Conservation (phyloP, 176 grass and related monocot genomes). For the Ananas comosus region DNA sequence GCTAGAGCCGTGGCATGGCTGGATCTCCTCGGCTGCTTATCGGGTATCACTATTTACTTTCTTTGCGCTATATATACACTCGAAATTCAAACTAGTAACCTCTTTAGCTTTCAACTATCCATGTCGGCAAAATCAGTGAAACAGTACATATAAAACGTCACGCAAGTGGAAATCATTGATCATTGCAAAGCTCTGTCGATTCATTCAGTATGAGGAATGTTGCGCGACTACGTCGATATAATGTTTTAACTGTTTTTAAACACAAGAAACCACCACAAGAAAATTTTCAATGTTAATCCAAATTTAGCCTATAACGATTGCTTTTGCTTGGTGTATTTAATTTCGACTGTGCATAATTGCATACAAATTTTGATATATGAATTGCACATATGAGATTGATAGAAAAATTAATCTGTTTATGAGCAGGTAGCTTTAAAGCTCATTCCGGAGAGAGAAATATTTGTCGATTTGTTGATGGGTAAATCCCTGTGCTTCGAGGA, state of each 20-base stretch:
- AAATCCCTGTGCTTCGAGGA: slow-evolving; percentile 36
- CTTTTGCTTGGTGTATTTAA: neutral
- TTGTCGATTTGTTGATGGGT: slow-evolving; percentile 53
- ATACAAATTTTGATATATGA: slow-evolving; percentile 21
- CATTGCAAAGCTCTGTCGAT: too few species aligned
- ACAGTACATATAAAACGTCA: too few species aligned
- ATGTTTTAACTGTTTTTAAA: neutral
- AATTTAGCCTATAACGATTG: neutral
- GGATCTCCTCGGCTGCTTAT: slow-evolving; percentile 82
- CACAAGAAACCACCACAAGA: neutral
- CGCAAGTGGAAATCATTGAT: too few species aligned
- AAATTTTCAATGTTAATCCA: neutral
- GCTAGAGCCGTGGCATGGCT: slow-evolving; percentile 76
- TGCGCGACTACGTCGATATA: too few species aligned
- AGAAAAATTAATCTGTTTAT: slow-evolving; percentile 7
- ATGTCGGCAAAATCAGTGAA: too few species aligned
- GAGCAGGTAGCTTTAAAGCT: slow-evolving; percentile 65
- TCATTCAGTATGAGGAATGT: too few species aligned
- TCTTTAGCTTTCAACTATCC: too few species aligned
- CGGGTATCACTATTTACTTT: slow-evolving; percentile 38
- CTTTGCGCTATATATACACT: neutral
- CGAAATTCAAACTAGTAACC: too few species aligned
- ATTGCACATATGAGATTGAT: slow-evolving; percentile 16
- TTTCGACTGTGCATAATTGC: neutral
- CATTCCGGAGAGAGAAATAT: slow-evolving; percentile 52